Conservation (phyloP, 805 yeast genomes). For the Lipomyces yamadae region DNA sequence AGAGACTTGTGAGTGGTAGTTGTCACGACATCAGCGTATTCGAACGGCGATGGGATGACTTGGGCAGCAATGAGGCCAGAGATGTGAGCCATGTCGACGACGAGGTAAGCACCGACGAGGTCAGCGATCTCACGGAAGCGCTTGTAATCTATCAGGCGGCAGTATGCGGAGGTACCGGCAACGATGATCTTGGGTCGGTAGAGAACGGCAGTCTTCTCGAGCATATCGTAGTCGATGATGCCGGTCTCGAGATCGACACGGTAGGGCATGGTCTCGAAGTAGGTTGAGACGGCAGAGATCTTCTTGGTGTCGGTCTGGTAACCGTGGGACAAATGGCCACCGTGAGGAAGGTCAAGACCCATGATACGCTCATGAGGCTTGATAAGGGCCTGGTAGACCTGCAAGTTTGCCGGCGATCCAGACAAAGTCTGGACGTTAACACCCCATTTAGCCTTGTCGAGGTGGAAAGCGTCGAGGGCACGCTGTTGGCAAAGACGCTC, state of each 20-base stretch:
- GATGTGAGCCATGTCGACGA: constrained; percentile 98
- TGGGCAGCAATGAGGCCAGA: constrained; percentile 96
- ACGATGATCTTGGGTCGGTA: constrained; percentile 96
- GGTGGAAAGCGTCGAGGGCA: constrained; percentile 86
- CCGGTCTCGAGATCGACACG: constrained; percentile 92
- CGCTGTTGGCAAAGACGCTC: constrained; percentile 92
- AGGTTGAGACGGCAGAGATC: constrained; percentile 93
- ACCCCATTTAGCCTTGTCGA: constrained; percentile 89
- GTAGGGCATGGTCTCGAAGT: constrained; percentile 98
- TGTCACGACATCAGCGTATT: constrained; percentile 95
- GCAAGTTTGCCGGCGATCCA: constrained; percentile 97
- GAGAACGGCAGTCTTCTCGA: constrained; percentile 86
- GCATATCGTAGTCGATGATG: constrained; percentile 91
- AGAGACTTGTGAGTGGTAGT: constrained; percentile 98
- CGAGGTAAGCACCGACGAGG: constrained; percentile 93
- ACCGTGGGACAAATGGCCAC: constrained; percentile 98
- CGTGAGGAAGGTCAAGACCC: constrained; percentile 98
- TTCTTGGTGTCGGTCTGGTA: constrained; percentile 93
- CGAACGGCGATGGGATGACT: constrained; percentile 95
- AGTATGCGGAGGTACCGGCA: constrained; percentile 98
- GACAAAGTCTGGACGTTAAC: constrained; percentile 96
- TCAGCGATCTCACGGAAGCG: constrained; percentile 97
- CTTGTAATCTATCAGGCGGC: constrained; percentile 93
- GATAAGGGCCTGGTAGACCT: constrained; percentile 94
- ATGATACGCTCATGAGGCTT: constrained; percentile 94